Evolutionary conservation across 768 basidiomycete genomes (phyloP).

Genomic region (Pisolithus marmoratus): DNA sequence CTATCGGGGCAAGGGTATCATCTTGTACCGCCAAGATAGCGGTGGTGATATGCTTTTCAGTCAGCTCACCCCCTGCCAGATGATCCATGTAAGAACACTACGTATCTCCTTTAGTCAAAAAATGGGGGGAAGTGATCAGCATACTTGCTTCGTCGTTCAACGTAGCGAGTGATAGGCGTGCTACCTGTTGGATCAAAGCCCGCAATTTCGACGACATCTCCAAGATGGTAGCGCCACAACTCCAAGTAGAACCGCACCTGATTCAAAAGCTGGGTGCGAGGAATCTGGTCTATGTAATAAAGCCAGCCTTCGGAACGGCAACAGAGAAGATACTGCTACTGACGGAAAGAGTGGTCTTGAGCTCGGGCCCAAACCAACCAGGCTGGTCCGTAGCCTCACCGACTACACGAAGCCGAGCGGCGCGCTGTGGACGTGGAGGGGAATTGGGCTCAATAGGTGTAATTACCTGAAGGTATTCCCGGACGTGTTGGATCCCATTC

Average conservation of each 20-base stretch:
- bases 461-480: no score
- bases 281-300: background rate
- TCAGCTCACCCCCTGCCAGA: no score
- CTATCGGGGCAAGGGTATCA: conserved; percentile 9
- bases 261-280: background rate
- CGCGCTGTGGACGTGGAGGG: no score
- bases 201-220: conserved; percentile 13
- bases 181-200: conserved; percentile 14
- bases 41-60: no score
- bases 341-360: conserved; percentile 11
- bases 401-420: conserved; percentile 8
- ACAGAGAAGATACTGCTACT: conserved; percentile 14
- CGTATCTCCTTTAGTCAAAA: no score
- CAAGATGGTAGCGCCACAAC: conserved; percentile 18
- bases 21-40: conserved; percentile 7
- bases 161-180: conserved; percentile 13
- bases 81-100: background rate
- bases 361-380: conserved; percentile 10
- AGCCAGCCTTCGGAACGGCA: conserved; percentile 10
- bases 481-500: conserved; percentile 6
- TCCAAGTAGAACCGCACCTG: conserved; percentile 12
- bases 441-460: no score
- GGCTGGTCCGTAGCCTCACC: conserved; percentile 8
- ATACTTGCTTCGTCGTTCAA: conserved; percentile 3
- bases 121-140: no score